Evolutionary conservation across 495 filamentous ascomycete species (phyloP).

Genomic region (Echria macrotheca): DNA sequence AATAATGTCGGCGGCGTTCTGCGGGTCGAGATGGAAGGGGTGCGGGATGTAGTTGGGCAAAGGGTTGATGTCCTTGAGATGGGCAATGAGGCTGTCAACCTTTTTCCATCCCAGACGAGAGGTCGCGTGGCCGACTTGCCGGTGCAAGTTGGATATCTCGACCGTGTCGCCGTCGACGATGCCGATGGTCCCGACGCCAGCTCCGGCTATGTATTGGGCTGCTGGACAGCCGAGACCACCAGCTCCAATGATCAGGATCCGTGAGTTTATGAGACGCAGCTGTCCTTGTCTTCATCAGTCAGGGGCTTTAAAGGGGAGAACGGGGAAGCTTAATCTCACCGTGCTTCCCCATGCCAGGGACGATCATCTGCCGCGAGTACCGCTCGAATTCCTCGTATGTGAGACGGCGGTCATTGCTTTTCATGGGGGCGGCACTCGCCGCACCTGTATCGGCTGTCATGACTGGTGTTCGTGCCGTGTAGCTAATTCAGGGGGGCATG

Average conservation of each 20-base stretch:
- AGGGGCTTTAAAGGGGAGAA: too few relatives aligned
- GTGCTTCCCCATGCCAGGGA: constrained; percentile 75
- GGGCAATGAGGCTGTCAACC: constrained; percentile 69
- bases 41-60: constrained; percentile 57
- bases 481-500: too few relatives aligned
- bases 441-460: too few relatives aligned
- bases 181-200: constrained; percentile 78
- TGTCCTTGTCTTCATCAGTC: constrained; percentile 53
- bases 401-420: too few relatives aligned
- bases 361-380: constrained; percentile 90
- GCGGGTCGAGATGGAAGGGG: constrained; percentile 53
- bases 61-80: constrained; percentile 64
- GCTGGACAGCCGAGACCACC: constrained; percentile 91
- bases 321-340: constrained; percentile 38
- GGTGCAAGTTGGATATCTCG: constrained; percentile 86
- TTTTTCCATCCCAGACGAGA: constrained; percentile 70
- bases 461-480: too few relatives aligned
- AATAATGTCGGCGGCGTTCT: constrained; percentile 60
- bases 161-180: constrained; percentile 84
- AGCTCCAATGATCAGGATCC: constrained; percentile 80
- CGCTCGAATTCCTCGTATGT: constrained; percentile 39
- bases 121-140: constrained; percentile 77
- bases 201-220: constrained; percentile 80
- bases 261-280: constrained; percentile 62
- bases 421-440: too few relatives aligned